phyloP scores from a whole-genome alignment of 1,284 basidiomycete genomes.

The Farysia itapuensis region DNA sequence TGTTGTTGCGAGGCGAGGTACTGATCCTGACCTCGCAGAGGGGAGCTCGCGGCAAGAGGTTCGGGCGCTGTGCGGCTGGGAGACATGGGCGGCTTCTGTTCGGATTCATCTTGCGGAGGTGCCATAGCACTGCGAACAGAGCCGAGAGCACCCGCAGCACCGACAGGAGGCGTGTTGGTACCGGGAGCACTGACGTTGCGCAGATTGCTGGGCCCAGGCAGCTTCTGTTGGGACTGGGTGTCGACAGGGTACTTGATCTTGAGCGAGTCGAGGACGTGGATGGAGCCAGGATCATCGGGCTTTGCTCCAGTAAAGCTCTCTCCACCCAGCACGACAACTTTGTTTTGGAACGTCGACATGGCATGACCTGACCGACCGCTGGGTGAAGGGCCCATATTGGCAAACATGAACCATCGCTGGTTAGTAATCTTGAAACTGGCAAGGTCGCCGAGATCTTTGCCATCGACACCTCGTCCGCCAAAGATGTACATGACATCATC shows the following conservation, averaged over 20 bases:
- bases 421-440: slow-evolving; percentile 90
- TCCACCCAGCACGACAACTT: slow-evolving; percentile 89
- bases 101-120: slow-evolving; percentile 23
- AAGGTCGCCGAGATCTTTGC: slow-evolving; percentile 90
- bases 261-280: slow-evolving; percentile 69
- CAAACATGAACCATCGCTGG: slow-evolving; percentile 94
- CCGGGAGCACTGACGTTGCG: slow-evolving; percentile 27
- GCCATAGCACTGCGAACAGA: slow-evolving; percentile 30
- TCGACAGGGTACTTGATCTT: slow-evolving; percentile 60
- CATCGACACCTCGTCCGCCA: slow-evolving; percentile 94
- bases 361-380: slow-evolving; percentile 89
- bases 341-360: slow-evolving; percentile 84
- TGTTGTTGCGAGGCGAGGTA: slow-evolving; percentile 12
- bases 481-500: slow-evolving; percentile 98
- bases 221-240: slow-evolving; percentile 31
- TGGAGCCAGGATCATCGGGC: slow-evolving; percentile 76
- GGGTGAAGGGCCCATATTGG: slow-evolving; percentile 96
- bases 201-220: slow-evolving; percentile 5
- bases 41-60: slow-evolving; percentile 6
- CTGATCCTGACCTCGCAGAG: slow-evolving; percentile 7
- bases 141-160: slow-evolving; percentile 7
- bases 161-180: not conserved
- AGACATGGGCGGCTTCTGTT: slow-evolving; percentile 32
- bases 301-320: slow-evolving; percentile 75
- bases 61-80: slow-evolving; percentile 9